Base-by-base conservation (phyloP, 179 eudicot species). In the Corrigiola litoralis region DNA sequence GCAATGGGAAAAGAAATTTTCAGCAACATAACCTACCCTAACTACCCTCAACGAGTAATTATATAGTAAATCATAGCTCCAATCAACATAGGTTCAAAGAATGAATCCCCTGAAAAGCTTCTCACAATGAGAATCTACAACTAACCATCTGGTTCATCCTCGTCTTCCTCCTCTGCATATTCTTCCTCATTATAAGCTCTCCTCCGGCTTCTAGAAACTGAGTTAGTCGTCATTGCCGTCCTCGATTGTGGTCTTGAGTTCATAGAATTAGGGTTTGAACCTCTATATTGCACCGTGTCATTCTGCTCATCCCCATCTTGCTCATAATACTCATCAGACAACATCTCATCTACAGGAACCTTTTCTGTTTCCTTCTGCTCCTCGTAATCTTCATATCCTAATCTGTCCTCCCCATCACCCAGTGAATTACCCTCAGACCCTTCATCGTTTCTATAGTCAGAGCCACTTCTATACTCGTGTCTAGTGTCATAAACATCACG, bases 321-420 rank as follows among this genome's bases (percentile, higher is more conserved):
- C 73, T 94, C 99, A 21, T 90, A 94, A 70, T 94, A 94, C 70
- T 94, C 97, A 85, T 94, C 99, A 50, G 97, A 94, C 80, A 86
- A 72, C 96, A 92, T 92, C 70, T 94, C 97, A 71, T 94, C 99
- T 0, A 77, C 87, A 8, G 92, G 84, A 65, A 83, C 79, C 79
- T 85, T 80, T 3, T 68, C 81, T 56, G 55, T 40, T 37, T 79
- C 83, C 73, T 81, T 81, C 57, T 72, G 79, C 64, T 46, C 81
- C 8, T 66, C 83, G 40, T 67, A 83, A 47, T 74, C 82, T 54
- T 86, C 95, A 37, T 65, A 74, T 38, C 72, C 85, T 59, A 66
- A 72, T 64, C 74, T 66, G 59, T 73, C 85, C 31, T 82, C 90
- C 63, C 76, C 59, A 28, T 67, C 85, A 67, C 80, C 85, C 34